phyloP scores from a whole-genome alignment of 176 grass and related monocot species.

The Rhynchospora breviuscula region DNA sequence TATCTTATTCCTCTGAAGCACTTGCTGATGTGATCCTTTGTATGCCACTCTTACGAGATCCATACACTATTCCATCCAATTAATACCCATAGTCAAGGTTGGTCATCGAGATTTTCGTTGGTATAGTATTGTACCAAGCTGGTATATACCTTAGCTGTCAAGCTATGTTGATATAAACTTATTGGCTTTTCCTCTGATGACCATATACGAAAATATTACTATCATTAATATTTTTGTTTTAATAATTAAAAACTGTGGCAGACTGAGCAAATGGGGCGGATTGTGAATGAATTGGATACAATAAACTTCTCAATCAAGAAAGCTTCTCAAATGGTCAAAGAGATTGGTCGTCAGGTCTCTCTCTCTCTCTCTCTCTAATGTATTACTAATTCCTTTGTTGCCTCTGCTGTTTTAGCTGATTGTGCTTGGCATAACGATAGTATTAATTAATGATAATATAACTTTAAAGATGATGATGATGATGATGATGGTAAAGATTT shows the following conservation, averaged over 20 bases:
- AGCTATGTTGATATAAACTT: not conserved
- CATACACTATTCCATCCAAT: not conserved
- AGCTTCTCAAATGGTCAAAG: slow-evolving; percentile 52
- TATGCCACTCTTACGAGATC: not conserved
- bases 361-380: not conserved
- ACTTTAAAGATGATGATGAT: not conserved
- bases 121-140: not conserved
- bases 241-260: slow-evolving; percentile 4
- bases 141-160: not conserved
- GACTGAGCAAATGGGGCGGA: slow-evolving; percentile 54
- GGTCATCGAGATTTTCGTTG: not conserved
- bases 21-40: not conserved
- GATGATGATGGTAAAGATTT: not conserved
- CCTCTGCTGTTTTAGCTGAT: not conserved
- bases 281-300: slow-evolving; percentile 56
- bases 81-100: not conserved
- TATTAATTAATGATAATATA: not conserved
- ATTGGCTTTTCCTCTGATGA: not conserved
- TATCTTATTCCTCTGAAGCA: not conserved
- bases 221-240: slow-evolving; percentile 9
- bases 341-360: slow-evolving; percentile 51
- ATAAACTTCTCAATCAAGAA: slow-evolving; percentile 52
- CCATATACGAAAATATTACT: not conserved
- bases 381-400: not conserved
- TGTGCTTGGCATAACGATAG: not conserved